Conservation (phyloP, 169 alveolate genomes). For the Amoebophrya sp. region DNA sequence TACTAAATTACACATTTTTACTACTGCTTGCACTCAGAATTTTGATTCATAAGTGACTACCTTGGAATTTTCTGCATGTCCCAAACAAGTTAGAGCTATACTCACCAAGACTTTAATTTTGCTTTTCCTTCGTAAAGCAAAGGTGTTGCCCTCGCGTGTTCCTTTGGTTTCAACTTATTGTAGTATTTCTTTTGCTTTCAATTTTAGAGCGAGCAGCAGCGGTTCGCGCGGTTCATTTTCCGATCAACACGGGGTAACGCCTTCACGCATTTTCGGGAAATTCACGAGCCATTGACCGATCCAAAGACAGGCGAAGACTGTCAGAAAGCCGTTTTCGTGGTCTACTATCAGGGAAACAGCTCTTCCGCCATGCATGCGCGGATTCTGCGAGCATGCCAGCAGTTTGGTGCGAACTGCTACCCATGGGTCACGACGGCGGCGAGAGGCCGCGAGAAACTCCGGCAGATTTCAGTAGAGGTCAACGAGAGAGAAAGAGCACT, state of each 20-base stretch:
- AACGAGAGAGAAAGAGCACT: background rate
- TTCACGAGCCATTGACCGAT: constrained; percentile 62
- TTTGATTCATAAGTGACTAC: no score
- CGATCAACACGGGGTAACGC: constrained; percentile 95
- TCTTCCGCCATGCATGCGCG: constrained; percentile 73
- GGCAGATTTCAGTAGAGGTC: constrained; percentile 63
- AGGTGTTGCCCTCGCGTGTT: no score
- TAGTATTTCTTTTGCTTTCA: no score
- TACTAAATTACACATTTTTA: no score
- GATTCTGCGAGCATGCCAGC: constrained; percentile 79
- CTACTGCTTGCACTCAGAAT: no score
- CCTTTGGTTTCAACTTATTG: no score
- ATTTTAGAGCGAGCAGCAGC: constrained; percentile 35
- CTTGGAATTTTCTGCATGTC: no score
- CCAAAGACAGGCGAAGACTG: constrained; percentile 53
- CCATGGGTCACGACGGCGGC: constrained; percentile 69
- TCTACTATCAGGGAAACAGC: constrained; percentile 80
- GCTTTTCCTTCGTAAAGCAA: no score
- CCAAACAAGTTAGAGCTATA: no score
- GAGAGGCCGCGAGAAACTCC: constrained; percentile 57
- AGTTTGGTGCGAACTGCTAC: constrained; percentile 74
- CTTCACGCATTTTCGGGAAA: constrained; percentile 76
- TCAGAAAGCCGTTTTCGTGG: constrained; percentile 80
- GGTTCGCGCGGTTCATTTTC: constrained; percentile 88
- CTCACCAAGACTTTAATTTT: no score